Evolutionary conservation across 495 filamentous ascomycete species (phyloP).

Genomic region (Hypoxylon fragiforme): DNA sequence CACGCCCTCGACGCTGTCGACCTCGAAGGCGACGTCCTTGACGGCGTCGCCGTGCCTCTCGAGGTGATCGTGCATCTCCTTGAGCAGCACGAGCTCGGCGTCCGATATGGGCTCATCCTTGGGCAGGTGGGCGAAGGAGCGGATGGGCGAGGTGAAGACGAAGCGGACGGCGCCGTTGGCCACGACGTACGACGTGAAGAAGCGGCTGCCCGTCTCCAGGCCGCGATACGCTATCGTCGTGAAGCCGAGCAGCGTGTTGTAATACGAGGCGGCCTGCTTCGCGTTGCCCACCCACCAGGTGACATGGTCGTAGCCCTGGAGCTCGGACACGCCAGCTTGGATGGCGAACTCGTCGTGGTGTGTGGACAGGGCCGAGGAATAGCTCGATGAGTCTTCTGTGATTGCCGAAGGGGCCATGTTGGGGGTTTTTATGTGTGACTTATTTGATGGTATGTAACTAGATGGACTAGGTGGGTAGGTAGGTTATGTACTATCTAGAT

Average conservation of each 20-base stretch:
- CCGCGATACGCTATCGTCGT: constrained; percentile 77
- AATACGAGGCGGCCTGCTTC: constrained; percentile 87
- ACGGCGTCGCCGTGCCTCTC: constrained; percentile 86
- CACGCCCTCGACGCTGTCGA: constrained; percentile 78
- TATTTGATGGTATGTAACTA: not conserved
- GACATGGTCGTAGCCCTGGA: constrained; percentile 84
- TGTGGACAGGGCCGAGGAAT: constrained; percentile 43
- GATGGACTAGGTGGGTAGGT: not conserved
- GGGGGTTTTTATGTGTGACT: constrained; percentile 14
- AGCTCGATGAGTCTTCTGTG: constrained; percentile 53
- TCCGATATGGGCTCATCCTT: constrained; percentile 53
- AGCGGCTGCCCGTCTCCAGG: constrained; percentile 80
- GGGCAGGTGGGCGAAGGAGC: constrained; percentile 57
- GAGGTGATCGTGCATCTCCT: constrained; percentile 74
- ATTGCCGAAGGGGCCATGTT: constrained; percentile 75
- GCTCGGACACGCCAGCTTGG: constrained; percentile 55
- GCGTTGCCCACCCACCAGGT: constrained; percentile 96
- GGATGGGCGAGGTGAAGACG: constrained; percentile 80
- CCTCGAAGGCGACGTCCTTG: constrained; percentile 89
- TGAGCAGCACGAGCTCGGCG: constrained; percentile 60
- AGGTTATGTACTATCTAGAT: not conserved
- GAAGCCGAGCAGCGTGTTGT: constrained; percentile 84
- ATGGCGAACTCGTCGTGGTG: constrained; percentile 47
- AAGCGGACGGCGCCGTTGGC: constrained; percentile 77
- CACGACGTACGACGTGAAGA: constrained; percentile 77